Base-by-base conservation (phyloP, 169 alveolate genomes). In the Plasmodium adleri region DNA sequence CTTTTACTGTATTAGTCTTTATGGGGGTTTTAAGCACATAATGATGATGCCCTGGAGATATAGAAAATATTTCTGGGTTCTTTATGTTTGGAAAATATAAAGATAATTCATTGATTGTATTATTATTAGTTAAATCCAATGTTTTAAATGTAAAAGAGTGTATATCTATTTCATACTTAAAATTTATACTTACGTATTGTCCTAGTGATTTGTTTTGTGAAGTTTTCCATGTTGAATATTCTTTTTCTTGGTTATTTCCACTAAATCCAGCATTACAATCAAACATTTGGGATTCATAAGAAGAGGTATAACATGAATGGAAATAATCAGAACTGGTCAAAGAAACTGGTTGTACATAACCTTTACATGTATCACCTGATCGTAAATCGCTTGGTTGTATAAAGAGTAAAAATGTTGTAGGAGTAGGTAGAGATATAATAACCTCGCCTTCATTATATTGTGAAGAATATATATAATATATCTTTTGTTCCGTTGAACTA, bases 141-240 rank as follows among this genome's bases (percentile, higher is more conserved):
- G 96, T 91, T 76, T 68, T 86, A 74, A 88, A 95, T 49, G 94
- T 94, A 67, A 95, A 88, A 20, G 92, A 94, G 15, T 93, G 60
- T 6, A 95, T 70, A 26, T 90, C 95, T 26, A 95, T 93, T 0
- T 95, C 96, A 56, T 86, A 54, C 15, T 76, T 93, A 70, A 95
- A 95, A 75, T 85, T 67, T 20, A 95, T 87, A 60, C 83, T 88
- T 10, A 95, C 15, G 58, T 88, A 88, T 59, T 95, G 96, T 39
- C 96, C 96, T 17, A 91, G 60, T n/a, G 94, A 86, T 39, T 88
- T 89, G 43, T 93, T 93, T 15, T 50, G 22, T 13, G 94, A 78
- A 1, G 95, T 92, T 72, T 73, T 85, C 96, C 96, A 93, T 70
- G 94, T 70, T 45, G 94, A 89, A 75, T 72, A 93, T 67, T 95